Conservation (phyloP, 208 protist species). For the Trypanosoma theileri region DNA sequence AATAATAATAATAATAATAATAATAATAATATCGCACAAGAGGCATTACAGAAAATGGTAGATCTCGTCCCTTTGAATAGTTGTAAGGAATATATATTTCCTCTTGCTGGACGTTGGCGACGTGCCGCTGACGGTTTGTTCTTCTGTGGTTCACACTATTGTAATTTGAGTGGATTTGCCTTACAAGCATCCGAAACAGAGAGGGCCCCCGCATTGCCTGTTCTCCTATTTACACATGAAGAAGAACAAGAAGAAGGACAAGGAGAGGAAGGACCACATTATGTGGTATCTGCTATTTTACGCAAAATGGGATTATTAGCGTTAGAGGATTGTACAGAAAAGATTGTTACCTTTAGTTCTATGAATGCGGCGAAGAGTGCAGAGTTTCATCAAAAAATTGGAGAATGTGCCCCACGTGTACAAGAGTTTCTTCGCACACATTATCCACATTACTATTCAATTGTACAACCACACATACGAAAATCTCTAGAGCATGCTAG, state of each 20-base stretch:
- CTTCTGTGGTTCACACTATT: constrained; percentile 50
- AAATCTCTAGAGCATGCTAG: constrained; percentile 37
- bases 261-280: constrained; percentile 30
- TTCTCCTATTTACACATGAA: constrained; percentile 42
- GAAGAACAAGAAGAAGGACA: not conserved
- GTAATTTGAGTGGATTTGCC: constrained; percentile 25
- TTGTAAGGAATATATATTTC: constrained; percentile 15
- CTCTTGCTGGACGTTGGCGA: constrained; percentile 23
- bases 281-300: constrained; percentile 47
- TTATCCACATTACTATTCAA: constrained; percentile 40
- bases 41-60: constrained; percentile 14
- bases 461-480: constrained; percentile 25
- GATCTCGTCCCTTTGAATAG: not conserved
- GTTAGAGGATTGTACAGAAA: constrained; percentile 40
- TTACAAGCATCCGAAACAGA: not conserved
- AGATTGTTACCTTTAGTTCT: constrained; percentile 35
- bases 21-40: constrained; percentile 5
- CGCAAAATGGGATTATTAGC: constrained; percentile 40
- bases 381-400: constrained; percentile 45
- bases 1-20: not conserved
- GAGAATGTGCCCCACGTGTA: constrained; percentile 40
- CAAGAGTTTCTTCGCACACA: constrained; percentile 37
- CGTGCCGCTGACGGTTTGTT: constrained; percentile 39
- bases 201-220: constrained; percentile 29
- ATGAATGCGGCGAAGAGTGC: constrained; percentile 28